Evolutionary conservation across 2,329 filamentous ascomycete species (phyloP), one percentile per base, ranked within the genome.

Genomic region (Xenoacremonium recifei): DNA sequence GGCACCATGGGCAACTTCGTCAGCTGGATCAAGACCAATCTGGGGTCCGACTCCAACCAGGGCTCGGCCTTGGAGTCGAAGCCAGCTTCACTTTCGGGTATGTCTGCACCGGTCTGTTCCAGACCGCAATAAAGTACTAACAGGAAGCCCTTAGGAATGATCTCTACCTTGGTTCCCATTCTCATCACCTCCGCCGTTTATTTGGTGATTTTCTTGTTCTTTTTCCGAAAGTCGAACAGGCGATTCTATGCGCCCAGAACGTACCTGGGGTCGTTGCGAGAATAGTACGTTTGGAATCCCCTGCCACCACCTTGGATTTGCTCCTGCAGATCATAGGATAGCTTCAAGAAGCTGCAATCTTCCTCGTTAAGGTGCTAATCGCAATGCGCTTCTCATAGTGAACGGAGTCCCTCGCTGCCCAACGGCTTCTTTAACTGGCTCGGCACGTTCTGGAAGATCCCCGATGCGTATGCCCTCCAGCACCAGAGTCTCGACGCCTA

Each of bases 401-500:
- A 84, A 54, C 77, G 80, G 25, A 77, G 76, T 36, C 77, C 77
- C 2, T 60, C 68, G 13, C 70, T 82, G 2, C 75, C 79, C 3
- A 68, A 60, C n/a, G 80, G 81, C 32, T 63, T 77, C 37, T 72
- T 84, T 58, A 72, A 76, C 54, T 87, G 84, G 84, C 65, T 87
- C 48, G 65, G 64, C 30, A 69, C 76, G 9, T 82, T 87, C 65
- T 79, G 77, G 67, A 77, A 77, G 54, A 66, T 82, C 35, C 73
- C 76, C 5, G 91, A 96, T 64, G 82, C 82, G 45, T 93, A 89
- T 56, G 77, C 90, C 19, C 77, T 96, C 30, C 86, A 91, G 53
- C 89, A 95, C 65, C 87, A 90, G 63, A 90, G 89, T 3, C 78
- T 97, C 49, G 92, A 97, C 63, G 84, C 86, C 21, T 97, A 90